Evolutionary conservation across 306 rosid genomes (phyloP), one percentile per base, ranked within the genome.

Genomic region (Quercus variabilis): DNA sequence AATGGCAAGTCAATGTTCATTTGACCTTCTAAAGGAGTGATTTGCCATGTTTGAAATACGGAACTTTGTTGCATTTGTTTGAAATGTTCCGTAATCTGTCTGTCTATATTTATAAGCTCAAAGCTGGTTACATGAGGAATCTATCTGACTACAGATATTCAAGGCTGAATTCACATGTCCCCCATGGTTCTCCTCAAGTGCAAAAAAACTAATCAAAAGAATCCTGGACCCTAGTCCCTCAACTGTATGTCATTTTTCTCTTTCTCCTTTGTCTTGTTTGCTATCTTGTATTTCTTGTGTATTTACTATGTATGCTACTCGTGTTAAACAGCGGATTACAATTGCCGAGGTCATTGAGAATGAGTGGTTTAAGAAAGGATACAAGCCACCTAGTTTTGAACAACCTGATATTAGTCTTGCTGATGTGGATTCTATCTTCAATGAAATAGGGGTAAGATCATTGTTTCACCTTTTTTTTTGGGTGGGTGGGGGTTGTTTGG

Each of bases 311-410:
- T 69, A 17, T 65, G 43, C 56, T 69, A 71, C 62, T 84, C 52
- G 30, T 79, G 60, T 80, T 86, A 69, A 88, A 85, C 93, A 95
- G 99, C 71, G 99, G 72, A 95, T 95, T 80, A 91, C 95, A 30
- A 78, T 90, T 77, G 83, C 94, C 26, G 99, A 91, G 73, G 86
- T 95, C 30, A 88, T 92, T 83, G 92, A 91, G 85, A 95, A 92
- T 82, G 98, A 92, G 63, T 95, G 99, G 99, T 95, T 95, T 83
- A 95, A 88, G 90, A 95, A 95, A 85, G 99, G 98, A 74, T 92
- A 95, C 83, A 89, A 79, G 74, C 87, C 97, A 59, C 99, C 97
- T 10, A 75, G 73, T 77, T 95, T 92, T 82, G 96, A 95, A 81
- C 93, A 89, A 83, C 86, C 83, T 7, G 87, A 86, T 87, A 88